Evolutionary conservation across 1,139 yeast species (phyloP), one percentile per base, ranked within the genome.

Genomic region (Kazachstania sp.): DNA sequence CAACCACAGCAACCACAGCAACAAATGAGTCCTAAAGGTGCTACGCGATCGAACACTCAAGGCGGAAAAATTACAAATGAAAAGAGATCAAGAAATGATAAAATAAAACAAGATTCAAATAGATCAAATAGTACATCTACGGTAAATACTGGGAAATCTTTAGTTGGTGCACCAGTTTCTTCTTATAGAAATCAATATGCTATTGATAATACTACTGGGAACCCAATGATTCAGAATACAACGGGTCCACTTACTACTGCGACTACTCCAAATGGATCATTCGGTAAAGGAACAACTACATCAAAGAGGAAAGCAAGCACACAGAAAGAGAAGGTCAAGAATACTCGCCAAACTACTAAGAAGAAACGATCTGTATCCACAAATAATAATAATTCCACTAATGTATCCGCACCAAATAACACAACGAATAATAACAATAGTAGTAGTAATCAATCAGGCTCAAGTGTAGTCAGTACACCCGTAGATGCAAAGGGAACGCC

Each of bases 281-380:
- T 30, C 15, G 15, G 5, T 13, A 34, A 31, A 28, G 11, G 36
- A n/a, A 19, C 26, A 12, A 28, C 19, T 9, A 13, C 16, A 8
- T 13, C 40, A 2, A 28, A 18, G 31, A 35, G 37, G 3, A 44
- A 40, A 39, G 29, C 36, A 36, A 3, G 15, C 11, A n/a, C 41
- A 4, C 15, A 28, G 6, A 44, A 44, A 18, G 44, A 45, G 6
- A 45, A 39, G 9, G 15, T 35, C 1, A 44, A 44, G 18, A 8
- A 26, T 4, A 16, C 34, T 11, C 37, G 44, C 16, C 43, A 37
- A 19, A 12, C 47, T 20, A 16, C 32, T 4, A 45, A 40, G 29
- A 45, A 39, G 37, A 45, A 40, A 15, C 39, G 47, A 13, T 38
- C 45, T 9, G 26, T 23, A 16, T 13, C 11, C 26, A 3, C 41